Base-by-base conservation (phyloP, 1,284 basidiomycete species). In the Spongispora temasekensis region DNA sequence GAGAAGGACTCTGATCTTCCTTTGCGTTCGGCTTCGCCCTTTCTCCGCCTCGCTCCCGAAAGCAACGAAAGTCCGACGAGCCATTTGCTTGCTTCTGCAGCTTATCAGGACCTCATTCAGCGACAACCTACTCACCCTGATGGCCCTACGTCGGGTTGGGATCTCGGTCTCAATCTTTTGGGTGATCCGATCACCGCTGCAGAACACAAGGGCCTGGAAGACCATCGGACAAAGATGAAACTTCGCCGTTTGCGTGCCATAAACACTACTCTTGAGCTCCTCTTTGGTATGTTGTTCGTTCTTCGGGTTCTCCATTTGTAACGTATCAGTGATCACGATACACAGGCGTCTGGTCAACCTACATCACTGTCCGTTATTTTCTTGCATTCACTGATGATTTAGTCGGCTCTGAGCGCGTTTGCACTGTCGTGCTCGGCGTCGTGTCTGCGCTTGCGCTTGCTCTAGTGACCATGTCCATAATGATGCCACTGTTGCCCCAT, bases 321-420 rank as follows among this genome's bases (percentile, higher is more conserved):
- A 64, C 31, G 7, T 53, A 27, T 30, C n/a, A 28, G 21, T 30
- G 2, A n/a, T n/a, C n/a, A n/a, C n/a, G n/a, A n/a, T 46, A n/a
- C 15, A 2, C 19, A 89, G 87, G 75, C 64, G 68, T 69, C 34
- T 91, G 88, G 86, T 79, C 82, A 25, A 69, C 78, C 5, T 90
- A 88, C 70, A 86, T 81, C 63, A 79, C 82, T 10, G 71, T 84
- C 56, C 85, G 88, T 53, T 91, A 90, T 70, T 86, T 81, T 68
- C 64, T 89, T 13, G 84, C 86, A 12, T 85, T 80, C 64, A 74
- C 72, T 2, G 67, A 75, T 35, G 79, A 79, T 66, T 71, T 73
- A 5, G 68, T 72, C 17, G 79, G 79, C 67, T 59, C 75, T 2
- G 78, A 81, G 46, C 79, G 81, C 64, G 68, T 73, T 1, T 72